Base-by-base conservation (phyloP, 768 basidiomycete species). In the Boletus subparvulus region DNA sequence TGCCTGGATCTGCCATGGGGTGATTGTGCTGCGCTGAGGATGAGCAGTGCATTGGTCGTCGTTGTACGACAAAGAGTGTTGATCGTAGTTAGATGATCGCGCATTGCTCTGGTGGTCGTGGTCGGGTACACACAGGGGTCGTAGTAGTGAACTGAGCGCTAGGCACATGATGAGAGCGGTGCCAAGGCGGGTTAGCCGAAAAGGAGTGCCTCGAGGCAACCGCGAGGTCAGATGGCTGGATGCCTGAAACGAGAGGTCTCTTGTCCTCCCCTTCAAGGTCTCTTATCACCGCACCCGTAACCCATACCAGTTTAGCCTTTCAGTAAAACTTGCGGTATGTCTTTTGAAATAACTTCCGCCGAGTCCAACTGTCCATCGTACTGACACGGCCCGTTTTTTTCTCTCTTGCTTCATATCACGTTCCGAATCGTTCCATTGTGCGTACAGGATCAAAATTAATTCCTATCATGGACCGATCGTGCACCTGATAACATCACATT, bases 401-500 rank as follows among this genome's bases (percentile, higher is more conserved):
- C 39, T 32, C 33, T 21, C 47, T 11, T 32, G 30, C 30, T 51
- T 21, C 13, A 3, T 12, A 46, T 58, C 42, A 14, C 33, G 42
- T 56, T 52, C 69, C 67, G 69, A 64, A 59, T 63, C 46, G 58
- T 64, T 41, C 67, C 62, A 62, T 47, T 39, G 35, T 47, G 13
- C 50, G 26, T 47, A 53, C 59, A 58, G 56, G 51, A 69, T 51
- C 40, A 42, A 37, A 24, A 49, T 72, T 52, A 24, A 49, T 72
- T 52, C 70, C 70, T 70, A 72, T 70, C 69, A 69, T 68, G 70
- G 64, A 36, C 50, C 61, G 67, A 71, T 71, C 69, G 50, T 58
- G 30, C 51, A 61, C 54, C 51, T 68, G 69, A 70, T 69, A 67
- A 59, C 67, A 59, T 61, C 69, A 56, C 24, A 61, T 70, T 70